Evolutionary conservation across 257 asterid genomes (phyloP).

Genomic region (Rhazya stricta): DNA sequence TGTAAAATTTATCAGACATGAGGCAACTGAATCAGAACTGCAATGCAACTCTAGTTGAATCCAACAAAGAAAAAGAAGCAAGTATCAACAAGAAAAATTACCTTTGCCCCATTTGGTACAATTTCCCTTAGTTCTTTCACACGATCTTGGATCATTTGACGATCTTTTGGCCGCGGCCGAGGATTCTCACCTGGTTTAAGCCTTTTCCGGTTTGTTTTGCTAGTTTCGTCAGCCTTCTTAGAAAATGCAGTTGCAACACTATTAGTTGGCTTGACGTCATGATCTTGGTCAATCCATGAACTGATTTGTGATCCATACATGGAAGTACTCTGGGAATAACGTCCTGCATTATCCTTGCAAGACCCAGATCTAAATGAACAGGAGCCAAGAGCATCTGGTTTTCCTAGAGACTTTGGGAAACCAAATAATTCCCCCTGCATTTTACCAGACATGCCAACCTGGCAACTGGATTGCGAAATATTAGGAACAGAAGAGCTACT

Average conservation of each 20-base stretch:
- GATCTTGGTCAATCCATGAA: conserved; percentile 63
- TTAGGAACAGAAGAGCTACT: conserved; percentile 46
- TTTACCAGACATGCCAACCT: conserved; percentile 40
- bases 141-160: conserved; percentile 97
- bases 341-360: conserved; percentile 45
- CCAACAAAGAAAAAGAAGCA: conserved; percentile 3
- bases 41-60: neutral
- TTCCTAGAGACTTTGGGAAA: conserved; percentile 47
- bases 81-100: conserved; percentile 19
- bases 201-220: conserved; percentile 70
- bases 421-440: conserved; percentile 53
- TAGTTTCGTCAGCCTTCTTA: conserved; percentile 53
- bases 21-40: conserved; percentile 5
- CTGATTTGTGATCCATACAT: conserved; percentile 61
- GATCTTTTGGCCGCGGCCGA: conserved; percentile 91
- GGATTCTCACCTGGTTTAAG: conserved; percentile 92
- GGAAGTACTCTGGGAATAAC: conserved; percentile 56
- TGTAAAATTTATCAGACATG: conserved; percentile 35
- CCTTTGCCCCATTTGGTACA: conserved; percentile 94
- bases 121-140: conserved; percentile 89
- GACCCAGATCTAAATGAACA: conserved; percentile 33
- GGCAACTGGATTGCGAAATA: conserved; percentile 40
- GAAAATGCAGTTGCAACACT: conserved; percentile 63
- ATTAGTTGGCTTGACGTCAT: conserved; percentile 40
- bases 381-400: conserved; percentile 40